Percentiles rank a stretch among this genome's conserved stretches.
Conservation (phyloP, 164 flowering plant genomes). For the Akebia trifoliata region DNA sequence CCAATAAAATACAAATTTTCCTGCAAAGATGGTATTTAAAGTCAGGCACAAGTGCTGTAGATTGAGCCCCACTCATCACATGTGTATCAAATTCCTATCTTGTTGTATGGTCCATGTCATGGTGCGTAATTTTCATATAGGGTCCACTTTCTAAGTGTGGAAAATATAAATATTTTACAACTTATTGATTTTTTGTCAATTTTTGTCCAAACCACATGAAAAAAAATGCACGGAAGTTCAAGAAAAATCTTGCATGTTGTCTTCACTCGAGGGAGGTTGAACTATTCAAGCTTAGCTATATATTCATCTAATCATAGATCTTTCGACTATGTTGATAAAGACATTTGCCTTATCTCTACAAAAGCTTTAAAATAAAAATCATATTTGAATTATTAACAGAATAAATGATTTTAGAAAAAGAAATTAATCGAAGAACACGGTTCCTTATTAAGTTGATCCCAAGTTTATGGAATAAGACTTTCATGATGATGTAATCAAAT, state of each 20-base stretch:
- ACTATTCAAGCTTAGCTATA: too few species aligned
- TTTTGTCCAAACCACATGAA: background rate
- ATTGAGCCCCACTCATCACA: slow-evolving; percentile 10
- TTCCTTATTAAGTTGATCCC: too few species aligned
- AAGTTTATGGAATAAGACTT: too few species aligned
- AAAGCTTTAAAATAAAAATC: too few species aligned
- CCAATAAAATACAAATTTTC: background rate
- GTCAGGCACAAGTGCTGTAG: slow-evolving; percentile 9
- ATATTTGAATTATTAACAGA: too few species aligned
- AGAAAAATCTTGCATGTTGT: background rate
- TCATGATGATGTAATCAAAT: too few species aligned
- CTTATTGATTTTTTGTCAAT: background rate
- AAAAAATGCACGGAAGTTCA: background rate
- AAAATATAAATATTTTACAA: background rate
- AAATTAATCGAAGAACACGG: too few species aligned
- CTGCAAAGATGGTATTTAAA: background rate
- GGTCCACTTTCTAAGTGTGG: background rate
- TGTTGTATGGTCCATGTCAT: slow-evolving; percentile 14
- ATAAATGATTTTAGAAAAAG: too few species aligned
- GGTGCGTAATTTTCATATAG: background rate
- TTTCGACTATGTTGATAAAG: too few species aligned
- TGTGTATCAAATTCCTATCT: slow-evolving; percentile 7
- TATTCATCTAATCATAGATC: too few species aligned
- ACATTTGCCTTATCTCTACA: too few species aligned
- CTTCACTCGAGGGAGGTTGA: background rate